Conservation (phyloP, 768 basidiomycete species). For the Lactarius evosmus region DNA sequence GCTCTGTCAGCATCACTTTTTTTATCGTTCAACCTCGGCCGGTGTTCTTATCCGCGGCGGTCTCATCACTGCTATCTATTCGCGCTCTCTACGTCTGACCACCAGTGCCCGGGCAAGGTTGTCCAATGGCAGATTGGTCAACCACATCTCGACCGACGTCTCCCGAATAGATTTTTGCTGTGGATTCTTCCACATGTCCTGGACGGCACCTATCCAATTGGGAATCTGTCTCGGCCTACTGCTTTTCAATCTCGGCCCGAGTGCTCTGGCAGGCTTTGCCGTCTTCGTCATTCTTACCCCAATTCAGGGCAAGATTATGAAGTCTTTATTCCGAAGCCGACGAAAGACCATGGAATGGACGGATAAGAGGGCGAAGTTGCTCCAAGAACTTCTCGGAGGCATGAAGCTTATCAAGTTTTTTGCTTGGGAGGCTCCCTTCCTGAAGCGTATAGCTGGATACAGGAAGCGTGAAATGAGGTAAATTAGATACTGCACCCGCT, state of each 20-base stretch:
- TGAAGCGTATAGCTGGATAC: constrained; percentile 66
- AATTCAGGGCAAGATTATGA: constrained; percentile 70
- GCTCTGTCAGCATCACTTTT: constrained; percentile 75
- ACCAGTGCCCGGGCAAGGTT: constrained; percentile 75
- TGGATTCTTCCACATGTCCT: constrained; percentile 77
- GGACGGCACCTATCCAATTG: constrained; percentile 76
- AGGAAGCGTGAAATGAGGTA: constrained; percentile 66
- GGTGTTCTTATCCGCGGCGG: constrained; percentile 83
- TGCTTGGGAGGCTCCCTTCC: constrained; percentile 82
- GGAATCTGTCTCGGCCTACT: constrained; percentile 75
- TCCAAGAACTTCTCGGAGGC: constrained; percentile 85
- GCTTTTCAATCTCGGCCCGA: constrained; percentile 64
- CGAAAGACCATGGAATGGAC: constrained; percentile 82
- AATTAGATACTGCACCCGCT: constrained; percentile 4
- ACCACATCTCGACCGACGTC: constrained; percentile 90
- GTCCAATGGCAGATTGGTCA: constrained; percentile 86
- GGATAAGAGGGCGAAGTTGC: constrained; percentile 82
- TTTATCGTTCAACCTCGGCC: constrained; percentile 67
- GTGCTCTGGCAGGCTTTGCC: constrained; percentile 52
- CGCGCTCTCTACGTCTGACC: constrained; percentile 70
- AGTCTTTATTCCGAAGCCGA: constrained; percentile 62
- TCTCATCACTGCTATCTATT: constrained; percentile 84
- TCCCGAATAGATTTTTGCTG: constrained; percentile 88
- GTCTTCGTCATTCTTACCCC: constrained; percentile 72
- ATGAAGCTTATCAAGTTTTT: constrained; percentile 95